Base-by-base conservation (phyloP, 495 filamentous ascomycete genomes). In the Oidiodendron maius region DNA sequence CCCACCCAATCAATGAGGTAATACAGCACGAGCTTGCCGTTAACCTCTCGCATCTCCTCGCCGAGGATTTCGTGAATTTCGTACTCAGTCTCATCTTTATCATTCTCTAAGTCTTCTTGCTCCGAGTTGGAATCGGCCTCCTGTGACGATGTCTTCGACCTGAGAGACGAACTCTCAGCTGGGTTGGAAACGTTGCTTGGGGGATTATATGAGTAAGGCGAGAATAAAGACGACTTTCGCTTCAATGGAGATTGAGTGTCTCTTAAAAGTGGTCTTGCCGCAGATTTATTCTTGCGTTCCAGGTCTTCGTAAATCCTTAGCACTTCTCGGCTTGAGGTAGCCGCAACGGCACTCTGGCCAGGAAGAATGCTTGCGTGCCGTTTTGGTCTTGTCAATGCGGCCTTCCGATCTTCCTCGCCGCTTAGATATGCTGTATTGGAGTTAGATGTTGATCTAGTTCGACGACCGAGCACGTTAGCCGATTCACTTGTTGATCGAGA, bases 1-100 rank as follows among this genome's bases (percentile, higher is more conserved):
- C 51, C 55, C 8, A 43, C 47, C 55, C 55, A 58, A 21, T 49
- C 40, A 21, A 58, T 51, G 0, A 54, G 32, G 25, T 58, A 58
- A n/a, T 21, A 48, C 1, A 26, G 12, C 1, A 25, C 24, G 2
- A 3, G 6, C 32, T 28, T 38, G 8, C 35, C 28, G 16, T 37
- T 20, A 13, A 30, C 23, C 9, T 9, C 30, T 13, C 20, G 30
- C 23, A 43, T 30, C 38, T 42, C 20, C 17, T 58, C 36, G 5
- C 25, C 43, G 1, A 53, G 25, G 22, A 58, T 58, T 18, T 4
- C 13, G 3, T 53, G 40, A 11, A 58, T 28, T 16, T 38, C 34
- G 2, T 30, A 51, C 11, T 44, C 23, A 25, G 38, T 1, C 2
- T 50, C 28, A 1, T 49, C 38, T 0, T 15, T 23, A 23, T 51